Evolutionary conservation across 441 rosid species (phyloP), one percentile per base, ranked within the genome.

Genomic region (Aleurites moluccanus): DNA sequence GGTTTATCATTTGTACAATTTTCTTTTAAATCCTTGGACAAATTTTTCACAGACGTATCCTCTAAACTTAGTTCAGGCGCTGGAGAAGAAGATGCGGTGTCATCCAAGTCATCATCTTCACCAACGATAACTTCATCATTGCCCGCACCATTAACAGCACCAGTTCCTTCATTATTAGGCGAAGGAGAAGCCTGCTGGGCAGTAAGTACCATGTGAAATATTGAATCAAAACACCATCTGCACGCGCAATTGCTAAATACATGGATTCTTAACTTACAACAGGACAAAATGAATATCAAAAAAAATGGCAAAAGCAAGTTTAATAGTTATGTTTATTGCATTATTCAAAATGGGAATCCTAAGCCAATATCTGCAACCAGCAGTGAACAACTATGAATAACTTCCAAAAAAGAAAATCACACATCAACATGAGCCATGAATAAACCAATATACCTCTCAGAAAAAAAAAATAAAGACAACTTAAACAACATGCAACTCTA

Each of bases 181-280:
- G 95, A 89, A 13, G 96, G 84, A 63, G 97, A 90, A 72, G 88
- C 84, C 33, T n/a, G n/a, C n/a, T n/a, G n/a, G n/a, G n/a, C n/a
- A n/a, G n/a, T n/a, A n/a, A 73, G 45, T 38, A 50, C 23, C 67
- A 45, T 1, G 42, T 16, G 15, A 60, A 60, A 27, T 15, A 5
- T 15, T 44, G 9, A 53, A 35, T n/a, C 10, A 64, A 53, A 40
- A 25, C 10, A 45, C 28, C 55, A 55, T 23, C 45, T 35, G 6
- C 10, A 25, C 3, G 33, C 20, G 64, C 47, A 57, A 6, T 20
- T 21, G 8, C 40, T n/a, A 14, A 67, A 15, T 10, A 18, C 6
- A 23, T 7, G 49, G 70, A n/a, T 67, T 45, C 35, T 47, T 27
- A 49, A 28, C 4, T 18, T 45, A 73, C 49, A 38, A 18, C 42